These are phyloP conservation scores for Albophoma yamanashiensis DNA, from an alignment of 2,329 filamentous ascomycete genomes.

Conservation along the genomic window DNA sequence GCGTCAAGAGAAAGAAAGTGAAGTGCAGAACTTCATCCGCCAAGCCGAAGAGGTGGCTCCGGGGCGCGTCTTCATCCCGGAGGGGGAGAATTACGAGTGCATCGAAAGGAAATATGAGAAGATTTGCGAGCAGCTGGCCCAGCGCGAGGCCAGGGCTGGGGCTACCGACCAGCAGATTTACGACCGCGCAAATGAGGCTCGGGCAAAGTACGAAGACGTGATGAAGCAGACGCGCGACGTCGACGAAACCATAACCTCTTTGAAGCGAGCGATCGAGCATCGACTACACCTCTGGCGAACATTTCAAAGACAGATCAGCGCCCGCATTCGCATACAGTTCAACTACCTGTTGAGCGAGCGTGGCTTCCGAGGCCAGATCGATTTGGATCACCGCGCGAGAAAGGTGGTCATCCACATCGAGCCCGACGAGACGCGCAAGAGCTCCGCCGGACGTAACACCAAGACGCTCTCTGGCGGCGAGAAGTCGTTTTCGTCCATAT, in stretches of 20 bases:
- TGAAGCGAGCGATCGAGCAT: slow-evolving; percentile 52
- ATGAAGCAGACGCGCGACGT: slow-evolving; percentile 28
- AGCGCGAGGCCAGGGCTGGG: slow-evolving; percentile 46
- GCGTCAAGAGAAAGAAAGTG: slow-evolving; percentile 31
- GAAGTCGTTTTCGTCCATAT: slow-evolving; percentile 96
- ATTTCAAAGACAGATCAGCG: slow-evolving; percentile 78
- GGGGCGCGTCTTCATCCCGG: slow-evolving; percentile 49
- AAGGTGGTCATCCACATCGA: slow-evolving; percentile 69
- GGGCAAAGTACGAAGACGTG: slow-evolving; percentile 30
- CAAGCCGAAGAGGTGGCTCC: slow-evolving; percentile 44
- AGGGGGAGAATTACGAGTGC: slow-evolving; percentile 50
- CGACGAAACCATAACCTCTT: slow-evolving; percentile 27
- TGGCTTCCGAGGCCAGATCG: slow-evolving; percentile 72
- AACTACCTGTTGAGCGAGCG: slow-evolving; percentile 81
- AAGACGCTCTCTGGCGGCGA: slow-evolving; percentile 93
- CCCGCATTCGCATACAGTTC: slow-evolving; percentile 78
- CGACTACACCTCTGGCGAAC: slow-evolving; percentile 67
- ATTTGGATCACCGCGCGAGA: slow-evolving; percentile 66
- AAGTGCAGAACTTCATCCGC: slow-evolving; percentile 41
- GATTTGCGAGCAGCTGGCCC: slow-evolving; percentile 46
- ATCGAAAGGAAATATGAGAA: slow-evolving; percentile 43
- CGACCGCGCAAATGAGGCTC: slow-evolving; percentile 30
- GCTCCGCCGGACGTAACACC: slow-evolving; percentile 64
- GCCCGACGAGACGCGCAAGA: slow-evolving; percentile 58
- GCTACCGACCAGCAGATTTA: slow-evolving; percentile 56